phyloP scores from a whole-genome alignment of 2,329 filamentous ascomycete genomes.

The Pseudogymnoascus destructans region DNA sequence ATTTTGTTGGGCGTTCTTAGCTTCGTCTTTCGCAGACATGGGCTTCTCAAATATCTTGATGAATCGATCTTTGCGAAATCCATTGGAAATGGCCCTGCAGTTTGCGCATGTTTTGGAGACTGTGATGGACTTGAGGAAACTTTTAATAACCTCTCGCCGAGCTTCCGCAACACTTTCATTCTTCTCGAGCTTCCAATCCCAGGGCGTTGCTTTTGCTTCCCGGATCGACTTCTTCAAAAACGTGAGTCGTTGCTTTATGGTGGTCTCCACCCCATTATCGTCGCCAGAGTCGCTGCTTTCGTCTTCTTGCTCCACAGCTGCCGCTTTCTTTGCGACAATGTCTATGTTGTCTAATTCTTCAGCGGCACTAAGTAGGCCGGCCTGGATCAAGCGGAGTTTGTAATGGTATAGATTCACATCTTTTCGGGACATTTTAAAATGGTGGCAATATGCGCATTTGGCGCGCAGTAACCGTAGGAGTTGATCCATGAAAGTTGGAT shows the following conservation, averaged over 20 bases:
- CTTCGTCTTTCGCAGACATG: conserved; percentile 59
- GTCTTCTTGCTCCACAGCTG: conserved; percentile 14
- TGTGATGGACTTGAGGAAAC: conserved; percentile 64
- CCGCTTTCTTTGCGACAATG: conserved; percentile 14
- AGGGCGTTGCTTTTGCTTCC: conserved; percentile 33
- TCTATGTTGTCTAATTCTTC: conserved; percentile 33
- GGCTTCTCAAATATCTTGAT: conserved; percentile 89
- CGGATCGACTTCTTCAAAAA: conserved; percentile 66
- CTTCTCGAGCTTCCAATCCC: conserved; percentile 41
- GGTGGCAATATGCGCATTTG: conserved; percentile 83
- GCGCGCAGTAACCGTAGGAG: conserved; percentile 71
- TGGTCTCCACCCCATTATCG: conserved; percentile 30
- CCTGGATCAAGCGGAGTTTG: conserved; percentile 73
- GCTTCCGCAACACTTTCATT: conserved; percentile 73
- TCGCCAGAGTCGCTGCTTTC: conserved; percentile 21
- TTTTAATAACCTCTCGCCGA: conserved; percentile 62
- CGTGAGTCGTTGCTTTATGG: conserved; percentile 43
- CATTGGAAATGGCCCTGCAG: conserved; percentile 59
- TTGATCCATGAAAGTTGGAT: conserved; percentile 94
- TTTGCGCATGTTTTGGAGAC: conserved; percentile 55
- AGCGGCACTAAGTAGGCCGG: conserved; percentile 63
- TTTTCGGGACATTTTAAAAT: conserved; percentile 64
- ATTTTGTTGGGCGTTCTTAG: conserved; percentile 57
- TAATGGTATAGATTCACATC: conserved; percentile 69
- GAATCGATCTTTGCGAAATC: conserved; percentile 77